Evolutionary conservation across 1,284 basidiomycete genomes (phyloP).

Genomic region (Fomitopsis pinicola): DNA sequence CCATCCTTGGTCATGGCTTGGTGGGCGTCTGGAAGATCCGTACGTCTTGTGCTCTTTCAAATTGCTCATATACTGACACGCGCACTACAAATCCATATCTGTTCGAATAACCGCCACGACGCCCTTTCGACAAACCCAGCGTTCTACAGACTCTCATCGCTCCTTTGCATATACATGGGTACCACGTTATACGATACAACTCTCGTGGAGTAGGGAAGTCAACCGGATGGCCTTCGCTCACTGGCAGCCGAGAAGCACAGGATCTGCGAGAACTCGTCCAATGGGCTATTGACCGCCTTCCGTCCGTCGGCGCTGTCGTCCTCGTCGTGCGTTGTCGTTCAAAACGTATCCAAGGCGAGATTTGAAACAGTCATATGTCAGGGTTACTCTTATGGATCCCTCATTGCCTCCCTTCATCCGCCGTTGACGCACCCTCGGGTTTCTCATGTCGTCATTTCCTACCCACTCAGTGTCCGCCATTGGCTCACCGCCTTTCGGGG

Average conservation of each 20-base stretch:
- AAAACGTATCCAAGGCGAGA: not conserved
- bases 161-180: conserved; percentile 39
- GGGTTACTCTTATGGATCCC: conserved; percentile 80
- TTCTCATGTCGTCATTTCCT: conserved; percentile 69
- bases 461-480: conserved; percentile 65
- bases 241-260: conserved; percentile 59
- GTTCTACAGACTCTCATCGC: conserved; percentile 27
- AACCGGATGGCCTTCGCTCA: conserved; percentile 65
- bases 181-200: conserved; percentile 66
- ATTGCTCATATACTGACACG: too few relatives aligned
- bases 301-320: conserved; percentile 41
- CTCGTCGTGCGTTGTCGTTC: conserved; percentile 41
- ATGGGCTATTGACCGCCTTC: conserved; percentile 48
- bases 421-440: conserved; percentile 45
- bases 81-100: not conserved
- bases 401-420: conserved; percentile 64
- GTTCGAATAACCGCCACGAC: not conserved
- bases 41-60: conserved; percentile 33
- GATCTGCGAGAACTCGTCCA: conserved; percentile 61
- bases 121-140: conserved; percentile 13
- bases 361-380: conserved; percentile 22
- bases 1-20: conserved; percentile 79
- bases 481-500: conserved; percentile 68
- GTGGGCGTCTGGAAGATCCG: conserved; percentile 72
- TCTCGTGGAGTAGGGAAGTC: conserved; percentile 72